These are phyloP conservation scores for Bryopsis sp. DNA, from an alignment of 139 green algal genomes.

Conservation along the genomic window DNA sequence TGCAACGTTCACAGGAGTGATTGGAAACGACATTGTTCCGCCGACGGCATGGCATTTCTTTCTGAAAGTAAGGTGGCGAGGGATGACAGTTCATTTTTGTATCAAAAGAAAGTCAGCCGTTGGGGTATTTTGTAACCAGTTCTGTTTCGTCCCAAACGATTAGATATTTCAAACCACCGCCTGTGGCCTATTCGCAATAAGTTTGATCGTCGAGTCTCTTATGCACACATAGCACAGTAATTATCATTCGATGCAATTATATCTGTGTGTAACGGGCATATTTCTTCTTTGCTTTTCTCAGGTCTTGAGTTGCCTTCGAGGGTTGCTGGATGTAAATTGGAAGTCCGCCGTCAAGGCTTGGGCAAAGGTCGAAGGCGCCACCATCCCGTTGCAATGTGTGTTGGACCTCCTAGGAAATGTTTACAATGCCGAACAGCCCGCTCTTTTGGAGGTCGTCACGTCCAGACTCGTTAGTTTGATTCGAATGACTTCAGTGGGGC, in stretches of 20 bases:
- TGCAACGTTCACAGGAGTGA: background rate
- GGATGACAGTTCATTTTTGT: too few relatives aligned
- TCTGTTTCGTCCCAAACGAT: too few relatives aligned
- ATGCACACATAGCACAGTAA: too few relatives aligned
- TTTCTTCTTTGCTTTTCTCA: too few relatives aligned
- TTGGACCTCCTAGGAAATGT: background rate
- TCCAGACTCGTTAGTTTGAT: background rate
- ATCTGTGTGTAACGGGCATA: too few relatives aligned
- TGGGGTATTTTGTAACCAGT: too few relatives aligned
- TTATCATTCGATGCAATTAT: too few relatives aligned
- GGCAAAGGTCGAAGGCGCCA: background rate
- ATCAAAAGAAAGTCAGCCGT: too few relatives aligned
- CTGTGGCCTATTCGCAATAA: too few relatives aligned
- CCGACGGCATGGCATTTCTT: background rate
- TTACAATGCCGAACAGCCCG: background rate
- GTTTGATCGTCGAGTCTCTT: too few relatives aligned
- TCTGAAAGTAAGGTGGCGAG: too few relatives aligned
- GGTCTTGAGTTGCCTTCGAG: background rate
- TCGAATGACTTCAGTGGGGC: background rate
- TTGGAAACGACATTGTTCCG: background rate
- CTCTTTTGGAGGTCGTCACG: background rate
- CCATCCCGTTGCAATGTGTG: background rate
- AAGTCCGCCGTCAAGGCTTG: background rate
- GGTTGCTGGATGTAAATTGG: background rate
- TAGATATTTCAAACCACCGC: too few relatives aligned